Base-by-base conservation (phyloP, 2,329 filamentous ascomycete genomes). In the Trichoderma oligosporum region DNA sequence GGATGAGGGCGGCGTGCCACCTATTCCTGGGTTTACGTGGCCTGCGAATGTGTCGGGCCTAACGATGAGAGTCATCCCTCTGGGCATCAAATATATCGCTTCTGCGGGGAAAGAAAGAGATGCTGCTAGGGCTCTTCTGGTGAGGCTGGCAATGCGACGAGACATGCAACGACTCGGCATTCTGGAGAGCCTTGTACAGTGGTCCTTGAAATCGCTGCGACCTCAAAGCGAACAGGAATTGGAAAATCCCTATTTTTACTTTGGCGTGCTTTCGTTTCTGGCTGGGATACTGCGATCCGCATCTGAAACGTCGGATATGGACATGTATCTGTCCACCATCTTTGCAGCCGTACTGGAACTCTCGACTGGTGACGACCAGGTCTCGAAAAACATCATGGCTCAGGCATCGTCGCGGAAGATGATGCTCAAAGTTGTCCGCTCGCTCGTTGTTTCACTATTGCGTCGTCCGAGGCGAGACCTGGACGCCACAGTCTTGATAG, bases 91-190 rank as follows among this genome's bases (percentile, higher is more conserved):
- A 57, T 89, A 91, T 66, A 80, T 97, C 14, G 76, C 82, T 5
- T 84, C 82, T 1, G 81, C 93, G 0, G 91, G 92, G 0, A 97
- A 96, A 65, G 93, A 97, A 68, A 84, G 89, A 57, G 90, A 94
- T 71, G 91, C 91, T 8, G 92, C 94, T n/a, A 91, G 87, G 59
- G 79, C 83, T 2, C 78, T 97, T 22, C 78, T 99, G 7, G 89
- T 96, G 16, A 83, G 91, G 44, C 78, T 97, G 44, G 83, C 86
- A n/a, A 84, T 92, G 69, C 83, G 94, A 14, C 84, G 83, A 45
- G 94, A 99, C 69, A 96, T 97, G 90, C 89, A 93, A 71, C 76
- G 82, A 49, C 74, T 92, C 8, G 85, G 87, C 0, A 75, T 97
- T 3, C 76, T 94, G 31, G 73, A 83, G 44, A 78, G 80, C 2